Percentiles rank a stretch among this genome's conserved stretches.
phyloP scores from a whole-genome alignment of 2,329 filamentous ascomycete species.

The Penicillium capsulatum region DNA sequence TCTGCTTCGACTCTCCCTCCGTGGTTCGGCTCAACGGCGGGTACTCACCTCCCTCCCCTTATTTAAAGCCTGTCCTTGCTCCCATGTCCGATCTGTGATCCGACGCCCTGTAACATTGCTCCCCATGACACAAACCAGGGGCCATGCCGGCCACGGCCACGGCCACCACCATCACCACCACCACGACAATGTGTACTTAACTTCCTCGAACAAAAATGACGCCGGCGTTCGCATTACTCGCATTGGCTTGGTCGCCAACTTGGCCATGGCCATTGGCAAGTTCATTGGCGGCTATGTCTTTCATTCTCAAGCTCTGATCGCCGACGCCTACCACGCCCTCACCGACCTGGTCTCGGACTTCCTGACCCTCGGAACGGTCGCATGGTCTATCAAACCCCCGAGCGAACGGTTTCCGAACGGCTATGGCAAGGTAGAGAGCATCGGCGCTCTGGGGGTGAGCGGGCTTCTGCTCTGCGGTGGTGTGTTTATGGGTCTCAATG shows the following conservation, averaged over 20 bases:
- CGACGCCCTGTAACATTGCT: constrained; percentile 10
- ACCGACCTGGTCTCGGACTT: constrained; percentile 94
- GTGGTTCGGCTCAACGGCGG: constrained; percentile 17
- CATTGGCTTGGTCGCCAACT: constrained; percentile 81
- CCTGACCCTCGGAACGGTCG: constrained; percentile 88
- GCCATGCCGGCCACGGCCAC: constrained; percentile 48
- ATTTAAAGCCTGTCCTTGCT: constrained; percentile 8
- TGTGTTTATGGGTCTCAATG: constrained; percentile 84
- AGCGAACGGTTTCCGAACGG: constrained; percentile 80
- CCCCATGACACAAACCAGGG: constrained; percentile 42
- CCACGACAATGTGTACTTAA: constrained; percentile 80
- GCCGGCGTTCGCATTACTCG: constrained; percentile 90
- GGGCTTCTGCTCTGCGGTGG: constrained; percentile 85
- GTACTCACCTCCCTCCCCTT: constrained; percentile 18
- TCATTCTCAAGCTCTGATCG: constrained; percentile 87
- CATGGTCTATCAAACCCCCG: constrained; percentile 83
- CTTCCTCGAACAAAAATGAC: constrained; percentile 79
- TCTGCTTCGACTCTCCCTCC: constrained; percentile 12
- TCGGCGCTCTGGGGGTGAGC: constrained; percentile 90
- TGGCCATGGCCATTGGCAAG: constrained; percentile 91
- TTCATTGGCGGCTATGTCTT: constrained; percentile 89
- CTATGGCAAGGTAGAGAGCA: constrained; percentile 95
- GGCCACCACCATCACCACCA: constrained; percentile 64
- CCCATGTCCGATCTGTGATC: constrained; percentile 12
- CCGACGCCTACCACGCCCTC: constrained; percentile 92